Base-by-base conservation (phyloP, 2,329 filamentous ascomycete genomes). In the Furcasterigmium sp. region DNA sequence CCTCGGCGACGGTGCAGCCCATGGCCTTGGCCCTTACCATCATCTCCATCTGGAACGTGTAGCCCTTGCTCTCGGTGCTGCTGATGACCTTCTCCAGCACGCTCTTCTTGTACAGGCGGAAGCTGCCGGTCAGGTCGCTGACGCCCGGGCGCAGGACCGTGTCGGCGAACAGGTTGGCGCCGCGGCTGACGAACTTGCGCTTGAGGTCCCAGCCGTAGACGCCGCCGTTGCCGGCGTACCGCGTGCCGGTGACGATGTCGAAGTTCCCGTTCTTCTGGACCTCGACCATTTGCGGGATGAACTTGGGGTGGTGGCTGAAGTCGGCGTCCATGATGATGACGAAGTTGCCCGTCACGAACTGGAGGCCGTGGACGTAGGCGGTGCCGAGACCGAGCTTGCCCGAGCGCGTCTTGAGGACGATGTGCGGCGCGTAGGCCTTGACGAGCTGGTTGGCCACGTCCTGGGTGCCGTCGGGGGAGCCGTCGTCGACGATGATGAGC, bases 291-390 rank as follows among this genome's bases (percentile, higher is more conserved):
- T 84, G 76, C 42, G 91, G 84, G 68, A 98, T 95, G 79, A 97
- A 98, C 72, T 97, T 98, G 61, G 93, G 93, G 75, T 98, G 93
- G 73, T 98, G 93, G 56, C 82, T 89, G 78, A 98, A 98, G 71
- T 98, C 93, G 68, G 94, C 93, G 73, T 98, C 93, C 93, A 98
- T 98, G 78, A 98, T 98, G 75, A 98, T 88, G 62, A 98, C 88
- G 61, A 83, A 97, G 78, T 94, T 96, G 57, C 93, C 93, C 18
- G 83, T 90, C 19, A 78, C 85, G 62, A 87, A 97, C 64, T 95
- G 81, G 47, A 98, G 77, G 41, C 91, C 91, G 68, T 96, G 91
- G 30, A 96, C 88, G 70, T 97, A 97, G 39, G 91, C 91, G 3
- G 91, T 96, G 54, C 91, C 91, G 39, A 97, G 84, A n/a, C 91